Percentiles rank a stretch among this genome's conserved stretches.
phyloP scores from a whole-genome alignment of 1,139 yeast genomes.

The Yamadazyma songkhlaensis region DNA sequence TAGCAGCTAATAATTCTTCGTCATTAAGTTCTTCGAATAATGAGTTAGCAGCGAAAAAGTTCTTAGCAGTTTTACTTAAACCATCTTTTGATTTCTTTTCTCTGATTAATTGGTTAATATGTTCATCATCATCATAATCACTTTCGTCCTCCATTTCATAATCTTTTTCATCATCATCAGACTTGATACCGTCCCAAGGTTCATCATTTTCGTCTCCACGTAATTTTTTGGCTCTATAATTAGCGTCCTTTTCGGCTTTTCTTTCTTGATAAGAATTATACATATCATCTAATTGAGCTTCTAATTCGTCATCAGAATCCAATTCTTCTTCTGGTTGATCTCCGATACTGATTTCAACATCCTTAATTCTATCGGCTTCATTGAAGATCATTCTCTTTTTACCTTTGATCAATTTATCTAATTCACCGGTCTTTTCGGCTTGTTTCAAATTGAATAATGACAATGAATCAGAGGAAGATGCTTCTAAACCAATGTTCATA shows the following conservation, averaged over 20 bases:
- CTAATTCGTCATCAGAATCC: constrained; percentile 56
- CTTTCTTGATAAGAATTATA: constrained; percentile 71
- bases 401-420: constrained; percentile 74
- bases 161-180: constrained; percentile 41
- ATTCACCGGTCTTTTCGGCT: constrained; percentile 84
- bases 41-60: constrained; percentile 72
- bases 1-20: constrained; percentile 34
- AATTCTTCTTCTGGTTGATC: constrained; percentile 38
- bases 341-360: constrained; percentile 50
- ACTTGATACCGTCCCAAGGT: constrained; percentile 83
- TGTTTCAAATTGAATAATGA: constrained; percentile 76
- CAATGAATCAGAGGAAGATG: constrained; percentile 78
- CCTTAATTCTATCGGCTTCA: constrained; percentile 52
- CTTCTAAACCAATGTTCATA: constrained; percentile 90
- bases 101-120: constrained; percentile 60
- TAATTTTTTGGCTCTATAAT: constrained; percentile 72
- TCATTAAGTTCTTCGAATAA: constrained; percentile 66
- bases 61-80: constrained; percentile 69
- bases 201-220: constrained; percentile 80
- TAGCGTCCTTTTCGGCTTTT: constrained; percentile 77
- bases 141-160: constrained; percentile 42
- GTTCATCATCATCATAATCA: constrained; percentile 73
- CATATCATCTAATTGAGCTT: constrained; percentile 79
- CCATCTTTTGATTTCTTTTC: constrained; percentile 50
- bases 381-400: constrained; percentile 73